Evolutionary conservation across 352 stramenopile species (phyloP).

Genomic region (Achlya hypogyna): DNA sequence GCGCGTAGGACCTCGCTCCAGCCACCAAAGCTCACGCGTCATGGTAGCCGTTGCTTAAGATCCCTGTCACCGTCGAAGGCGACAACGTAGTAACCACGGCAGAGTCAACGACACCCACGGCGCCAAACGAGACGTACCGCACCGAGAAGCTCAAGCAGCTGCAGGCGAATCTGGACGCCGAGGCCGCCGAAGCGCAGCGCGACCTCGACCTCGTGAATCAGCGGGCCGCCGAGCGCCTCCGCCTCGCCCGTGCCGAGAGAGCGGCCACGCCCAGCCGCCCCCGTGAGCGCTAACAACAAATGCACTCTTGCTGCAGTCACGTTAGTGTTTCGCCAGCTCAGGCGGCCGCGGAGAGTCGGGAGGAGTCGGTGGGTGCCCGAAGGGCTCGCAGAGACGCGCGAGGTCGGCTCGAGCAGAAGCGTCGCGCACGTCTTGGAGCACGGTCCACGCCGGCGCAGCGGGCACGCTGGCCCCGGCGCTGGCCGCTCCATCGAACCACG

Average conservation of each 20-base stretch:
- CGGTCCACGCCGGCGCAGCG: background rate
- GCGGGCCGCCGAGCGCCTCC: background rate
- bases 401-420: background rate
- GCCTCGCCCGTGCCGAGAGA: too few species aligned
- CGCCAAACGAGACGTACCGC: constrained; percentile 31
- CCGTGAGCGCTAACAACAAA: too few species aligned
- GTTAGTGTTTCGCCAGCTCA: background rate
- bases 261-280: too few species aligned
- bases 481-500: background rate
- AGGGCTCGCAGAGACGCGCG: background rate
- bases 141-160: constrained; percentile 37
- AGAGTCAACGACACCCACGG: constrained; percentile 17
- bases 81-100: constrained; percentile 34
- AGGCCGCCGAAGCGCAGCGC: constrained; percentile 33
- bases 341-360: background rate
- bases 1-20: constrained; percentile 24
- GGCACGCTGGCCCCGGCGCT: background rate
- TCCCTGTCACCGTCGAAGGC: constrained; percentile 34
- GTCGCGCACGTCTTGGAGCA: background rate
- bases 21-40: too few species aligned
- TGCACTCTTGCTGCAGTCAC: too few species aligned
- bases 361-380: background rate
- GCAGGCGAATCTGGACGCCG: constrained; percentile 29
- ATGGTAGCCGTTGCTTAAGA: constrained; percentile 30
- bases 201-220: constrained; percentile 17